Percentiles rank a stretch among this genome's conserved stretches.
These are phyloP conservation scores for Roridomyces roridus DNA, from an alignment of 768 basidiomycete species.

Conservation along the genomic window DNA sequence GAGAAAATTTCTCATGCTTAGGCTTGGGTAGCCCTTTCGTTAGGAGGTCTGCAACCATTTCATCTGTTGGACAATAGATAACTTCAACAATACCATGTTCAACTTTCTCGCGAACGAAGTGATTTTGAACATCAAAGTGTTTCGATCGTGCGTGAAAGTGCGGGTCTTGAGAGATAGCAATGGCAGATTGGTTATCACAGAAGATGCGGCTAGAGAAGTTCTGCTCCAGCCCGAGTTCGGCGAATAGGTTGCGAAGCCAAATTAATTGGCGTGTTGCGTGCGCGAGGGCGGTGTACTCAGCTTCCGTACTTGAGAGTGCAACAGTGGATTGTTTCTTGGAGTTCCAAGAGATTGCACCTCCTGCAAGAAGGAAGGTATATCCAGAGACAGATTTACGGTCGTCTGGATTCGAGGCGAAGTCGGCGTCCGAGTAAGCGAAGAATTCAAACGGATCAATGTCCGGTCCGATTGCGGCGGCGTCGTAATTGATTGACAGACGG, in stretches of 20 bases:
- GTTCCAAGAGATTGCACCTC: conserved; percentile 32
- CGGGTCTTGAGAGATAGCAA: background rate
- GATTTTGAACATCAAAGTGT: background rate
- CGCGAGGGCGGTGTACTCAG: conserved; percentile 35
- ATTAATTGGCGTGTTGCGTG: conserved; percentile 22
- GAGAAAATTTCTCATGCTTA: background rate
- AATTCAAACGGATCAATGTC: no score
- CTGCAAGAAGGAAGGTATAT: conserved; percentile 23
- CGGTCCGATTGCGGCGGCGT: background rate
- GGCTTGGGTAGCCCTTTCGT: background rate
- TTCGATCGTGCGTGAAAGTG: background rate
- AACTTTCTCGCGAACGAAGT: background rate
- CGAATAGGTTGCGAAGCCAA: conserved; percentile 24
- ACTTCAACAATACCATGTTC: background rate
- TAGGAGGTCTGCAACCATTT: background rate
- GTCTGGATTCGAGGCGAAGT: conserved; percentile 10
- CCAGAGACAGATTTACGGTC: conserved; percentile 20
- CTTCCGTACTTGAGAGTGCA: conserved; percentile 32
- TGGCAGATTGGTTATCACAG: background rate
- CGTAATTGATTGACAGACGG: background rate
- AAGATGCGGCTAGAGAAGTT: background rate
- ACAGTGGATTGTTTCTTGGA: conserved; percentile 35
- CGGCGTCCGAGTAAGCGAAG: no score
- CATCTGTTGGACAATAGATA: background rate
- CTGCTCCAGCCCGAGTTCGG: conserved; percentile 3